Evolutionary conservation across 371 early-diverging fungal species (phyloP), one percentile per base, ranked within the genome.

Genomic region (Vittaforma corneae): DNA sequence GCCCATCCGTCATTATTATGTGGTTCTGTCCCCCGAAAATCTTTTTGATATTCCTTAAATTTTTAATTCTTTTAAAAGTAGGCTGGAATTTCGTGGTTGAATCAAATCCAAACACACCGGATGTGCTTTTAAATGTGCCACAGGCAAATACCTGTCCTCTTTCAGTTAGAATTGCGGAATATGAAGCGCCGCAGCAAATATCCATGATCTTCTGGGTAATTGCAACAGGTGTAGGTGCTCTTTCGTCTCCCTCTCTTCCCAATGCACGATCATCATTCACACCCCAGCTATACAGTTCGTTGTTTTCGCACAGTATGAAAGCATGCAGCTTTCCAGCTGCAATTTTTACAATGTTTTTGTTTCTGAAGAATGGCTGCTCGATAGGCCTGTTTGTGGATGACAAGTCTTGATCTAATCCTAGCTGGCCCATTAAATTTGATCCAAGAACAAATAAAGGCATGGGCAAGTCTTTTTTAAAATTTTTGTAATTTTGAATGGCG

Each of bases 221-320:
- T n/a, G 18, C 28, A 0, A 80, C 62, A 37, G 29, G 48, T 29
- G 1, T 24, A n/a, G 74, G 71, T 18, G 42, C 32, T 20, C 65
- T 84, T 68, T 91, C 93, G 37, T 87, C 62, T 22, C 78, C 78
- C 4, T 62, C 75, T 65, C 74, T 56, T 68, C 96, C 96, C 18
- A 97, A 82, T n/a, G 92, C 91, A 62, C 83, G 79, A 77, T 96
- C 91, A 80, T 97, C 98, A 76, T 95, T 95, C 81, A 92, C 90
- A 0, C 98, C 98, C 93, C 93, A 96, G 38, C 90, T 80, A 59
- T 81, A 83, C 42, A 85, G 50, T 62, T 82, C 83, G 77, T 87
- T 84, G 11, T 84, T 75, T 44, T 79, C 72, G 11, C 79, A 65
- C 1, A 84, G 64, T 5, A 79, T 82, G 1, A 85, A 67, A 51